Conservation (phyloP, 768 basidiomycete genomes). For the Mycena crocata region DNA sequence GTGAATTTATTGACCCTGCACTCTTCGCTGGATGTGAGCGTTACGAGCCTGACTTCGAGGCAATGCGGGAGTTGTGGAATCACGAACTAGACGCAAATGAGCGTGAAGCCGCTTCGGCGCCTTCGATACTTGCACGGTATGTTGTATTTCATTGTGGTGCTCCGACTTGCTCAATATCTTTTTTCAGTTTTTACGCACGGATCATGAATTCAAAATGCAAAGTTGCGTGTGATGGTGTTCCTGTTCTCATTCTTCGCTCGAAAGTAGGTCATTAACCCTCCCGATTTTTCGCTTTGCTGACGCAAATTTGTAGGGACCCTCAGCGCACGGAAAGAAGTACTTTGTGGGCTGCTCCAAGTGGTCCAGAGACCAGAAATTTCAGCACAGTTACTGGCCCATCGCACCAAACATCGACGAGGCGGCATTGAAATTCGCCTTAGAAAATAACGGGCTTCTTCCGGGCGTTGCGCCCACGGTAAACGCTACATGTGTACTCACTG, state of each 20-base stretch:
- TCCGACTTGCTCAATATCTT: not conserved
- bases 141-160: not conserved
- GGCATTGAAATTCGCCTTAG: not conserved
- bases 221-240: conserved; percentile 12
- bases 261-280: conserved; percentile 1
- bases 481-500: conserved; percentile 1
- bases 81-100: conserved; percentile 22
- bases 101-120: conserved; percentile 12
- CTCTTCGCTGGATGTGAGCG: conserved; percentile 14
- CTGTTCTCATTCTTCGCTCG: not conserved
- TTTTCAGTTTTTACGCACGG: conserved; percentile 1
- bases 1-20: not conserved
- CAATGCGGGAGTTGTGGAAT: conserved; percentile 15
- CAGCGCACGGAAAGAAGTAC: not conserved
- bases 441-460: not conserved
- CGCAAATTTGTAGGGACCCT: not conserved
- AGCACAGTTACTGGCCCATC: conserved; percentile 4
- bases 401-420: conserved; percentile 12
- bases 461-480: not conserved
- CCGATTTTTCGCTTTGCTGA: not conserved
- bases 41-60: conserved; percentile 9
- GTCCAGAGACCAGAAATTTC: not conserved
- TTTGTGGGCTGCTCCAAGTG: conserved; percentile 21
- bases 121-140: not conserved
- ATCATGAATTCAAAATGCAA: conserved; percentile 10